Conservation (phyloP, 306 rosid genomes). For the Cucumis sativus region DNA sequence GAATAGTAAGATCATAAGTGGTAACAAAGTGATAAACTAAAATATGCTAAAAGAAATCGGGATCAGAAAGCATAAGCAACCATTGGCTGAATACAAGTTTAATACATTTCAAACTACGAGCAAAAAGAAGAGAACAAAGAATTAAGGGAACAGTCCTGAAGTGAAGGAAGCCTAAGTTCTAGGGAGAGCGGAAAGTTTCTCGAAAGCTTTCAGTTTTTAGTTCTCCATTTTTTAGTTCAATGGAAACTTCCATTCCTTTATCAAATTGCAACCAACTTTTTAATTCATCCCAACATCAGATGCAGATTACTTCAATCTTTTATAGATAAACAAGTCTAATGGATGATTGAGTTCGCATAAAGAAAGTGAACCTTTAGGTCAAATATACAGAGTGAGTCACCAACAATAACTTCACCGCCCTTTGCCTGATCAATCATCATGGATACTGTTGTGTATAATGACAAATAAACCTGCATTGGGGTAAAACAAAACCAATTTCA, state of each 20-base stretch:
- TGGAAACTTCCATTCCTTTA: background rate
- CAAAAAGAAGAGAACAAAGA: background rate
- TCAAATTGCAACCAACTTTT: background rate
- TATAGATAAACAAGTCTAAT: background rate
- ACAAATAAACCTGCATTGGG: conserved; percentile 65
- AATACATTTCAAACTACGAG: background rate
- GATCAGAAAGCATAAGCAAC: background rate
- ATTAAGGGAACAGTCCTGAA: background rate
- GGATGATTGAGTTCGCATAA: background rate
- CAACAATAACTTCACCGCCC: conserved; percentile 39
- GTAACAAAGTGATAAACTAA: background rate
- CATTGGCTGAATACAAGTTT: background rate
- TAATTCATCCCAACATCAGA: background rate
- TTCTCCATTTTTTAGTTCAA: background rate
- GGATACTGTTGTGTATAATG: conserved; percentile 63
- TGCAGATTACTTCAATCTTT: background rate
- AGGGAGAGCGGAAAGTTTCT: background rate
- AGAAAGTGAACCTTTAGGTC: conserved; percentile 52
- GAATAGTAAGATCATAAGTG: background rate
- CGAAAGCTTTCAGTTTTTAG: background rate
- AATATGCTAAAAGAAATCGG: background rate
- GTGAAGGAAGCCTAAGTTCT: background rate
- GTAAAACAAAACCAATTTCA: background rate
- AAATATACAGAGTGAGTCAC: conserved; percentile 60
- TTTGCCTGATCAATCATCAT: conserved; percentile 69